Percentiles rank a stretch among this genome's conserved stretches.
Conservation (phyloP, 768 basidiomycete species). For the Hypholoma sublateritium region DNA sequence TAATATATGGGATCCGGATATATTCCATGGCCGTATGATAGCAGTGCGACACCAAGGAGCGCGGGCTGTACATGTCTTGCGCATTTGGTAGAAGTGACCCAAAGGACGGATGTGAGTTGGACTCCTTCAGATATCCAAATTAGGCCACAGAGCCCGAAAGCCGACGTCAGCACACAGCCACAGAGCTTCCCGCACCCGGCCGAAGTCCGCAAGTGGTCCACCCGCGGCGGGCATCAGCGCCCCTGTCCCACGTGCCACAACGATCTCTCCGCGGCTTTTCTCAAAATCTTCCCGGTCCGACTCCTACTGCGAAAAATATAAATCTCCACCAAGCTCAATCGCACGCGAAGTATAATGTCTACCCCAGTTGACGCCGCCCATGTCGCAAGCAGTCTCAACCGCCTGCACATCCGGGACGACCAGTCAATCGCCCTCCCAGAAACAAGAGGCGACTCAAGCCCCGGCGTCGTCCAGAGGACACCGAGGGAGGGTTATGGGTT, state of each 20-base stretch:
- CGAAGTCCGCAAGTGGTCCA: not conserved
- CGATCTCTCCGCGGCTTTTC: not conserved
- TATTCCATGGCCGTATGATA: conserved; percentile 46
- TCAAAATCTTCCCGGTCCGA: not conserved
- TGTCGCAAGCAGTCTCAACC: conserved; percentile 46
- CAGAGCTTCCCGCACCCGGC: conserved; percentile 4
- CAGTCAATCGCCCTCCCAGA: not conserved
- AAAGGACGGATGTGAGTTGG: conserved; percentile 26
- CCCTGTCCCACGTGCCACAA: not conserved
- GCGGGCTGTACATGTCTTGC: conserved; percentile 40
- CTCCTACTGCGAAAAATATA: too few species aligned
- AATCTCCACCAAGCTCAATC: not conserved
- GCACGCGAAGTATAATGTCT: conserved; percentile 11
- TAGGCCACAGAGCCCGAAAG: conserved; percentile 22
- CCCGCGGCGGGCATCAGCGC: not conserved
- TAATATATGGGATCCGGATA: conserved; percentile 48
- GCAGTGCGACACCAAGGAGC: conserved; percentile 35
- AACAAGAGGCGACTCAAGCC: not conserved
- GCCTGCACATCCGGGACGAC: conserved; percentile 34
- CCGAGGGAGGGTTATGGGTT: conserved; percentile 83
- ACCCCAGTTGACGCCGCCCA: conserved; percentile 21
- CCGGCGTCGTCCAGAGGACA: conserved; percentile 23
- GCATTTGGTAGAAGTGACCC: conserved; percentile 48
- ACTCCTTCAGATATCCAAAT: conserved; percentile 37
- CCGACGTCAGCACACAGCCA: conserved; percentile 21